Evolutionary conservation across 805 yeast genomes (phyloP).

Genomic region (Dipodascopsis uninucleata): DNA sequence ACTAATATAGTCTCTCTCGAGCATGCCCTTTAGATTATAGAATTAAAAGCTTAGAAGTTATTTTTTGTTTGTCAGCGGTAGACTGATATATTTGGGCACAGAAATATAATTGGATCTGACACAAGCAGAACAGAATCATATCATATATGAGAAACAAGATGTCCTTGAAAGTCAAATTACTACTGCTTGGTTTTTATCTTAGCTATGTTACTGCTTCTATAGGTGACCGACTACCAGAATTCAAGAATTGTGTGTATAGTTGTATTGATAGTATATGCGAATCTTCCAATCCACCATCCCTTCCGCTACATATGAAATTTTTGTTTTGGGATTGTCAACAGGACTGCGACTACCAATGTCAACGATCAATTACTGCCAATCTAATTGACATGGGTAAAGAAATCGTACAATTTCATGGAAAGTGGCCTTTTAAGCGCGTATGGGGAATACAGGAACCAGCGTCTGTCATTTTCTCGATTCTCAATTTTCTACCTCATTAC

Average conservation of each 20-base stretch:
- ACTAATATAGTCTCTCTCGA: too few species aligned
- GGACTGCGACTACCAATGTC: slow-evolving; percentile 93
- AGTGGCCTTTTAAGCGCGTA: slow-evolving; percentile 87
- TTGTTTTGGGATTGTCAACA: slow-evolving; percentile 71
- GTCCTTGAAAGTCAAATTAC: too few species aligned
- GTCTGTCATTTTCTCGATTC: slow-evolving; percentile 72
- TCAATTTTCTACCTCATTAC: slow-evolving; percentile 64
- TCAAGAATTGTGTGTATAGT: slow-evolving; percentile 42
- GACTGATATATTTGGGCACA: too few species aligned
- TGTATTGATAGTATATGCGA: slow-evolving; percentile 42
- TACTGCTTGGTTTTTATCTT: too few species aligned
- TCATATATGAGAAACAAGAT: too few species aligned
- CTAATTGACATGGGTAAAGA: slow-evolving; percentile 49
- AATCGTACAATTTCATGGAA: slow-evolving; percentile 86
- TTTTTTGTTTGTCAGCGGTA: too few species aligned
- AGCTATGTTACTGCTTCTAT: slow-evolving; percentile 44
- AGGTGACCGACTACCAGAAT: slow-evolving; percentile 51
- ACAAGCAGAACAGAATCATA: too few species aligned
- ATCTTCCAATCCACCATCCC: slow-evolving; percentile 28
- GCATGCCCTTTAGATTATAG: too few species aligned
- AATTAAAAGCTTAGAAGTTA: too few species aligned
- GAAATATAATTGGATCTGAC: too few species aligned
- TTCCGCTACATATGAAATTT: slow-evolving; percentile 43
- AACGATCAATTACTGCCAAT: slow-evolving; percentile 61
- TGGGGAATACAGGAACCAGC: slow-evolving; percentile 83